Base-by-base conservation (phyloP, 1,139 yeast species). In the Geotrichum cucujoidarum region DNA sequence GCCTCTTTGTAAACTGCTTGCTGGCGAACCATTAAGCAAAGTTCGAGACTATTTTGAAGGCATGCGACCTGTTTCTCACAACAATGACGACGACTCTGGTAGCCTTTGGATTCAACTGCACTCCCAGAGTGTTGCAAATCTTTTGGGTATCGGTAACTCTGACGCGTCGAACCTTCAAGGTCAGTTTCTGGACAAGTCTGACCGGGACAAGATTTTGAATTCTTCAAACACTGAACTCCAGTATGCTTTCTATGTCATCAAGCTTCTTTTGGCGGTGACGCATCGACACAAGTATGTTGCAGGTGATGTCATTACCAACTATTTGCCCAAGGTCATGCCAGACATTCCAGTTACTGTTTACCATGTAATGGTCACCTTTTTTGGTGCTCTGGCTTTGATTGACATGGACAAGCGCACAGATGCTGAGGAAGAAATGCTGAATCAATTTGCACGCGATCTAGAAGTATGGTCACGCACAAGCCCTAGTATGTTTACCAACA, bases 401-500 rank as follows among this genome's bases (percentile, higher is more conserved):
- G 64, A 61, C 41, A 55, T 53, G 45, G 55, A 52, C 8, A 47
- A 45, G 10, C 51, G 52, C 32, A 53, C 52, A 8, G 59, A 57
- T 20, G 42, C 43, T 21, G 60, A 56, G 21, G 44, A 55, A 24
- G 52, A 48, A 8, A 46, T 55, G 48, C 47, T 61, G 34, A 48
- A 47, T 18, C 53, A 49, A 36, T 60, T 60, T 50, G 55, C 56
- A n/a, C 50, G 56, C 24, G 62, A 59, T 44, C 63, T 71, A 48
- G 55, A 57, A 40, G 60, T 63, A 34, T 73, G 75, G 73, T 56
- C 71, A 3, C 61, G 60, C 4, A 57, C 65, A 1, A 66, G 69
- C 50, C 75, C 75, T 0, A 47, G 61, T 2, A 69, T 66, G 45
- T 75, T 75, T 53, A 55, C 57, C 18, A 61, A 72, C 31, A 73